phyloP scores from a whole-genome alignment of 805 yeast genomes.

The Candida khao-thaluensis region DNA sequence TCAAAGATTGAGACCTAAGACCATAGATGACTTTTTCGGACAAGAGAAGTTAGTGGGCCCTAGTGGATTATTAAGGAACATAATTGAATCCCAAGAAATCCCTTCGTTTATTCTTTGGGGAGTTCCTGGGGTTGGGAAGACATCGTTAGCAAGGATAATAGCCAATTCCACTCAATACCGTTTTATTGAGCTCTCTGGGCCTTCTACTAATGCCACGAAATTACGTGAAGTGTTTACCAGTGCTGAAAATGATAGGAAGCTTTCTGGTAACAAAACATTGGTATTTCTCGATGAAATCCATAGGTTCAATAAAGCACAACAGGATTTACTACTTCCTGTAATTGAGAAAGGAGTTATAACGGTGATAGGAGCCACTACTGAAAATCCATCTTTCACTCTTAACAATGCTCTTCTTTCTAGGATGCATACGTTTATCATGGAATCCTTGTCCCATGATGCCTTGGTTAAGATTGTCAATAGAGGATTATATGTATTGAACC shows the following conservation, averaged over 20 bases:
- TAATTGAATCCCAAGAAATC: slow-evolving; percentile 32
- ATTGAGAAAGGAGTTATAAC: slow-evolving; percentile 41
- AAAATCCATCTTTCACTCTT: slow-evolving; percentile 56
- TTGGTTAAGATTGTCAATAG: slow-evolving; percentile 33
- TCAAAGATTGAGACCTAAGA: slow-evolving; percentile 39
- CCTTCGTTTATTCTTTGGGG: slow-evolving; percentile 47
- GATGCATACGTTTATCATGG: slow-evolving; percentile 46
- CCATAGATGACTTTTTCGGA: slow-evolving; percentile 40
- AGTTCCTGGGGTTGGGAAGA: slow-evolving; percentile 45
- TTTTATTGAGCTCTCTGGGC: slow-evolving; percentile 42
- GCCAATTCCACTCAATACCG: slow-evolving; percentile 30
- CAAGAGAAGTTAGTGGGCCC: slow-evolving; percentile 41
- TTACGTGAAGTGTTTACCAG: slow-evolving; percentile 34
- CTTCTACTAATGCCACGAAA: slow-evolving; percentile 36
- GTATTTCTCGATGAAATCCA: slow-evolving; percentile 45
- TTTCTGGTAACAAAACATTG: slow-evolving; percentile 41
- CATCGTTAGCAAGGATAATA: slow-evolving; percentile 41
- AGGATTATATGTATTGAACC: slow-evolving; percentile 50
- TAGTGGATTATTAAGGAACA: slow-evolving; percentile 35
- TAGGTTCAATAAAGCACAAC: slow-evolving; percentile 43
- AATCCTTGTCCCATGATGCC: slow-evolving; percentile 32
- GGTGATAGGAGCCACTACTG: slow-evolving; percentile 52
- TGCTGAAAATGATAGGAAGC: slow-evolving; percentile 36
- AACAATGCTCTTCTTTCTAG: slow-evolving; percentile 44
- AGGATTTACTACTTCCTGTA: slow-evolving; percentile 42